Evolutionary conservation across 1,284 basidiomycete genomes (phyloP).

Genomic region (Irpex sp.): DNA sequence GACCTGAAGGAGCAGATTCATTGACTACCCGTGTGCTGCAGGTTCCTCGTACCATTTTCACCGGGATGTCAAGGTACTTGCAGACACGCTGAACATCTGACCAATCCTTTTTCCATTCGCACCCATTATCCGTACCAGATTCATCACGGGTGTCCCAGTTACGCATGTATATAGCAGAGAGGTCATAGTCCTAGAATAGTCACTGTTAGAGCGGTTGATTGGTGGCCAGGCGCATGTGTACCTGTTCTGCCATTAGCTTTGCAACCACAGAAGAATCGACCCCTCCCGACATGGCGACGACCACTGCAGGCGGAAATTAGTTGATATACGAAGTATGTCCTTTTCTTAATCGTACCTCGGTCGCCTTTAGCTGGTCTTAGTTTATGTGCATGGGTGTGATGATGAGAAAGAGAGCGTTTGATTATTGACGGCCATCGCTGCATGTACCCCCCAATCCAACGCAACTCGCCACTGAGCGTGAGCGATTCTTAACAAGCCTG

Average conservation of each 20-base stretch:
- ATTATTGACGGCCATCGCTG: conserved; percentile 19
- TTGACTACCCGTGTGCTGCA: conserved; percentile 4
- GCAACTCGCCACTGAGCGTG: too few species aligned
- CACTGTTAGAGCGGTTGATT: neutral
- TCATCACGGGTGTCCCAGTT: conserved; percentile 88
- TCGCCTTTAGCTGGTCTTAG: conserved; percentile 22
- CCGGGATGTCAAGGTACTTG: conserved; percentile 59
- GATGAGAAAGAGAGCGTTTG: conserved; percentile 19
- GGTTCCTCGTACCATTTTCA: conserved; percentile 52
- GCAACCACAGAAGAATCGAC: conserved; percentile 92
- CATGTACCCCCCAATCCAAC: conserved; percentile 12
- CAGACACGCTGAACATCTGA: conserved; percentile 85
- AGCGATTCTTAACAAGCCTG: too few species aligned
- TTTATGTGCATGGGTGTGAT: conserved; percentile 17
- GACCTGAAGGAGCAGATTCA: conserved; percentile 41
- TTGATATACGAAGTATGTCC: too few species aligned
- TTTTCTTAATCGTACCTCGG: conserved; percentile 15
- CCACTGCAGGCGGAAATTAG: conserved; percentile 44
- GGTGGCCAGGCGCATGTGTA: conserved; percentile 24
- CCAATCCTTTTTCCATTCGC: conserved; percentile 97
- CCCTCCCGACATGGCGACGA: conserved; percentile 93
- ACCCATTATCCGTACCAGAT: conserved; percentile 70
- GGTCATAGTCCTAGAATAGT: conserved; percentile 61
- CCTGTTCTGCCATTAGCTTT: conserved; percentile 66
- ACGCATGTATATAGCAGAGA: conserved; percentile 91